Evolutionary conservation across 148 eudicot species (phyloP).

Genomic region (Silene uniflora): DNA sequence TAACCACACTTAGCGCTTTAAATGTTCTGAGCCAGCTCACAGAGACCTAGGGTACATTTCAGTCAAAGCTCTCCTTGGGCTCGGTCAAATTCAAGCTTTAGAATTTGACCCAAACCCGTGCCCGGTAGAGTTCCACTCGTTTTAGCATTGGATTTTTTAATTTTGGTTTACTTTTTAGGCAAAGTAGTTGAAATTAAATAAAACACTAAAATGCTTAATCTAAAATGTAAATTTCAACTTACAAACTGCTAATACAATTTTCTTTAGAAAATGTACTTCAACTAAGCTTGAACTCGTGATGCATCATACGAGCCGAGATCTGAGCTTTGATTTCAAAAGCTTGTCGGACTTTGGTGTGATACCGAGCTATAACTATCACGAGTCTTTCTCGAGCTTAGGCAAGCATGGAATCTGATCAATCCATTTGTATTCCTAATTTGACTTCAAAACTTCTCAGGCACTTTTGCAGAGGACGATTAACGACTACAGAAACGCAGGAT

Average conservation of each 20-base stretch:
- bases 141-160: not conserved
- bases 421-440: not conserved
- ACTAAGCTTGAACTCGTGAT: no score
- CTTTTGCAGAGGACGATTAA: slow-evolving; percentile 60
- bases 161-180: not conserved
- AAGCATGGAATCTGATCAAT: not conserved
- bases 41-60: no score
- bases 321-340: not conserved
- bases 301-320: not conserved
- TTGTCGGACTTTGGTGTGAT: not conserved
- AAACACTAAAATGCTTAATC: not conserved
- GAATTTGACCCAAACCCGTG: not conserved
- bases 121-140: not conserved
- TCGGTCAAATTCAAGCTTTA: no score
- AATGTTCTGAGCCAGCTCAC: no score
- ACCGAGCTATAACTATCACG: not conserved
- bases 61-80: no score
- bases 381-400: not conserved
- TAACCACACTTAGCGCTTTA: no score
- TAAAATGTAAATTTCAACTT: no score
- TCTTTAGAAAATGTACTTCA: not conserved
- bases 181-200: no score
- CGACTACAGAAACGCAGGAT: slow-evolving; percentile 66
- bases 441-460: slow-evolving; percentile 43
- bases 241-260: no score